Evolutionary conservation across 2,329 filamentous ascomycete genomes (phyloP).

Genomic region (Passalora sequoiae): DNA sequence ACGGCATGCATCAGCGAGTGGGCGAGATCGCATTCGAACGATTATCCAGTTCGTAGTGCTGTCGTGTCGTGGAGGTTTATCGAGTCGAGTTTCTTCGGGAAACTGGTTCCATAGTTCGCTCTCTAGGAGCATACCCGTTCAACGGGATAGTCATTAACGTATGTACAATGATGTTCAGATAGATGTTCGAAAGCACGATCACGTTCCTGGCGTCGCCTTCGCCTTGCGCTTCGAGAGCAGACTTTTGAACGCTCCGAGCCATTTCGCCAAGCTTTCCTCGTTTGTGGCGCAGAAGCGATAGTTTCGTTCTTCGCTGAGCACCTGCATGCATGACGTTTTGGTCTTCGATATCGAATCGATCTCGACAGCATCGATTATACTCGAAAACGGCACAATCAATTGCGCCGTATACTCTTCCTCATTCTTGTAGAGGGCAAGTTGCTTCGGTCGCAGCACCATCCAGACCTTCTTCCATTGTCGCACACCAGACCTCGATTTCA

Average conservation of each 20-base stretch:
- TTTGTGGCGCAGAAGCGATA: slow-evolving; percentile 56
- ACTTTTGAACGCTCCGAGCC: slow-evolving; percentile 88
- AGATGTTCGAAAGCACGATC: too few species aligned
- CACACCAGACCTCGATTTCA: slow-evolving; percentile 77
- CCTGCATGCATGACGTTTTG: slow-evolving; percentile 81
- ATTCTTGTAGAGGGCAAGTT: slow-evolving; percentile 87
- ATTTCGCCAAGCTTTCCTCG: slow-evolving; percentile 77
- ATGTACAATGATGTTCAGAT: too few species aligned
- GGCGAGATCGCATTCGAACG: too few species aligned
- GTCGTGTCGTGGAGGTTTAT: too few species aligned
- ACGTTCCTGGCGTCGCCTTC: too few species aligned
- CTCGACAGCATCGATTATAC: slow-evolving; percentile 84
- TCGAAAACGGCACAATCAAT: slow-evolving; percentile 71
- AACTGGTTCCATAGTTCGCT: too few species aligned
- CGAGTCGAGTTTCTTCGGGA: too few species aligned
- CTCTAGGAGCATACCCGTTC: too few species aligned
- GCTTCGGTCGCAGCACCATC: slow-evolving; percentile 81
- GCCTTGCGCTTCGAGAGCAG: slow-evolving; percentile 50
- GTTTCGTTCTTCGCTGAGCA: slow-evolving; percentile 82
- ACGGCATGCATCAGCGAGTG: too few species aligned
- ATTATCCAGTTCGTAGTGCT: too few species aligned
- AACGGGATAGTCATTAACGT: too few species aligned
- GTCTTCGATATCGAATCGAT: slow-evolving; percentile 81
- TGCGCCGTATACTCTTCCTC: slow-evolving; percentile 82
- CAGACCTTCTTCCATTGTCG: slow-evolving; percentile 93